Conservation (phyloP, 1,139 yeast species). For the Suhomyces bokatorum region DNA sequence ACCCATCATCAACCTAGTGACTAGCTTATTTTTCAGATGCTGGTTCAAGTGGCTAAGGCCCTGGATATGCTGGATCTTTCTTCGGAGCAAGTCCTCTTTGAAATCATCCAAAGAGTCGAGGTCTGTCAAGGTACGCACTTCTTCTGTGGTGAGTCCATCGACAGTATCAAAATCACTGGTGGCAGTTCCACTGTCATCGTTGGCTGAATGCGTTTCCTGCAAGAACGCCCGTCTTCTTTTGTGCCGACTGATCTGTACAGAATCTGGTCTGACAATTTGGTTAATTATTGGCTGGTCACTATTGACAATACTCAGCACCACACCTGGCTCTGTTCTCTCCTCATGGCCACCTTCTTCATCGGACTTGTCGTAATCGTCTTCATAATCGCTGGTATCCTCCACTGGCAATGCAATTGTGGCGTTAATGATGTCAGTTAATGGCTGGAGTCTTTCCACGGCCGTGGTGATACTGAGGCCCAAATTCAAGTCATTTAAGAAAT, state of each 20-base stretch:
- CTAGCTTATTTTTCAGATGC: constrained; percentile 57
- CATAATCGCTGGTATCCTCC: constrained; percentile 39
- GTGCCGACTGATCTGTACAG: constrained; percentile 1
- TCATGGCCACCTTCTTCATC: constrained; percentile 2
- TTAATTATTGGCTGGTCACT: constrained; percentile 50
- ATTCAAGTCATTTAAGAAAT: constrained; percentile 51
- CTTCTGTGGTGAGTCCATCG: constrained; percentile 39
- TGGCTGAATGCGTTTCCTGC: neutral
- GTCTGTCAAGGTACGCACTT: constrained; percentile 39
- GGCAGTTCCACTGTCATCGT: constrained; percentile 26
- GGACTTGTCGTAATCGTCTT: constrained; percentile 21
- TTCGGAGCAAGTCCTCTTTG: constrained; percentile 54
- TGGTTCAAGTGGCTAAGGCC: constrained; percentile 46
- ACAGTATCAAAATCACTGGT: constrained; percentile 42
- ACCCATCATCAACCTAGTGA: constrained; percentile 79
- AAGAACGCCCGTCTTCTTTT: constrained; percentile 3
- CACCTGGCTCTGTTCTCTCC: constrained; percentile 51
- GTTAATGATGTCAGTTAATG: constrained; percentile 52
- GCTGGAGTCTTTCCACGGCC: constrained; percentile 59
- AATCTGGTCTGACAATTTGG: constrained; percentile 50
- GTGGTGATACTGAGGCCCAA: constrained; percentile 52
- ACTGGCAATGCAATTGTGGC: constrained; percentile 53
- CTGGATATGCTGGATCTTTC: constrained; percentile 58
- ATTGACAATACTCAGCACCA: constrained; percentile 51
- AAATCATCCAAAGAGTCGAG: constrained; percentile 49